Conservation (phyloP, 768 basidiomycete genomes). For the Neoboletus magnificus region DNA sequence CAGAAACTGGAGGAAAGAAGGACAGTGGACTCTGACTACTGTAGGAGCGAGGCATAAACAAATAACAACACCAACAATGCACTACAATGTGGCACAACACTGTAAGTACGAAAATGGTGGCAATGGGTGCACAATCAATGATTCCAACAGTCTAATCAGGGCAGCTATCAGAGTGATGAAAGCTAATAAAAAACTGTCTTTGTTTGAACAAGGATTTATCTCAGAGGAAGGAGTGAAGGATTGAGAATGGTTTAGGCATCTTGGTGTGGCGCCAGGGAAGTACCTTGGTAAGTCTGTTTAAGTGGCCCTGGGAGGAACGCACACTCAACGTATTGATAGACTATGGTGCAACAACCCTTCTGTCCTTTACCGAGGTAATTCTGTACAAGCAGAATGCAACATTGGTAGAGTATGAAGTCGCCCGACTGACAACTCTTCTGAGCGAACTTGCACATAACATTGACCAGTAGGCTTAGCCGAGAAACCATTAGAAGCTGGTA, state of each 20-base stretch:
- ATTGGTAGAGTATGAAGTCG: slow-evolving; percentile 57
- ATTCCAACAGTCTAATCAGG: slow-evolving; percentile 51
- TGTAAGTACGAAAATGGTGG: no score
- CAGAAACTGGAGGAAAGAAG: no score
- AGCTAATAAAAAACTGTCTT: slow-evolving; percentile 63
- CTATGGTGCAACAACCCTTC: slow-evolving; percentile 83
- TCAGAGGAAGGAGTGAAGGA: slow-evolving; percentile 72
- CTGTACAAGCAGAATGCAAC: slow-evolving; percentile 62
- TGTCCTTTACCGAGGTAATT: slow-evolving; percentile 75
- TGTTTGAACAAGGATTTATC: slow-evolving; percentile 81
- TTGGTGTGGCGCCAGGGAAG: slow-evolving; percentile 84
- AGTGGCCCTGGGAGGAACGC: background rate
- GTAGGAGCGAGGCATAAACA: no score
- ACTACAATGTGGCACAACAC: no score
- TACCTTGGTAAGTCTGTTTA: slow-evolving; percentile 57
- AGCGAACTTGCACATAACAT: slow-evolving; percentile 43
- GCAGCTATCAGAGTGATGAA: slow-evolving; percentile 56
- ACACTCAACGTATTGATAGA: slow-evolving; percentile 37
- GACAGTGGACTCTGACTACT: no score
- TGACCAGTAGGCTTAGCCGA: no score
- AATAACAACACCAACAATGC: no score
- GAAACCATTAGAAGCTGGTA: no score
- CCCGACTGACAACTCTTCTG: slow-evolving; percentile 53
- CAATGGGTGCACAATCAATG: no score
- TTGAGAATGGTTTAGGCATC: slow-evolving; percentile 83